Evolutionary conservation across 2,329 filamentous ascomycete genomes (phyloP).

Genomic region (Calonectria hongkongensis): DNA sequence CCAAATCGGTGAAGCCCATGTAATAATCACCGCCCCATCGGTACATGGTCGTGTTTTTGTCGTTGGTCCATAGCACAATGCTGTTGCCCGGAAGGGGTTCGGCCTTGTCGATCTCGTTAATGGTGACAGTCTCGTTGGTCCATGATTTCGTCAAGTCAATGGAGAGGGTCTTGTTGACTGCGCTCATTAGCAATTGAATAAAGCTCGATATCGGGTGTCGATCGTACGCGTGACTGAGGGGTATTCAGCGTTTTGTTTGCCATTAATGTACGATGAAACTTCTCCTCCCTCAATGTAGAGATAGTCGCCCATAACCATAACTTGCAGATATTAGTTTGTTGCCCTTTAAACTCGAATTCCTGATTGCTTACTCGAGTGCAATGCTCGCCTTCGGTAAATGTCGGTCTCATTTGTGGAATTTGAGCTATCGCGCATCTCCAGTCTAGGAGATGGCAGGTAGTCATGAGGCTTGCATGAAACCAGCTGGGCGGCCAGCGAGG

Average conservation of each 20-base stretch:
- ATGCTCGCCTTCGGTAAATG: slow-evolving; percentile 26
- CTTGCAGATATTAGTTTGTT: not conserved
- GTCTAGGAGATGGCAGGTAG: not conserved
- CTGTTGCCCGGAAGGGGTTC: slow-evolving; percentile 17
- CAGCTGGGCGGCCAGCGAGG: slow-evolving; percentile 20
- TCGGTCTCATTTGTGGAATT: not conserved
- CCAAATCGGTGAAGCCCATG: not conserved
- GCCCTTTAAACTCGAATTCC: not conserved
- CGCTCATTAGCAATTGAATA: not conserved
- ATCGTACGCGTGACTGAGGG: slow-evolving; percentile 12
- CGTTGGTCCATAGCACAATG: slow-evolving; percentile 21
- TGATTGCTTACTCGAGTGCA: slow-evolving; percentile 24
- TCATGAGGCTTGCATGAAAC: not conserved
- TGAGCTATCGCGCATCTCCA: slow-evolving; percentile 10
- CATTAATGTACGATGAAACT: slow-evolving; percentile 9
- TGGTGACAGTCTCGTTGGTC: slow-evolving; percentile 31
- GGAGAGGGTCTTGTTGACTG: slow-evolving; percentile 27
- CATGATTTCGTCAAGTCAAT: slow-evolving; percentile 23
- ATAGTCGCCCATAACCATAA: slow-evolving; percentile 20
- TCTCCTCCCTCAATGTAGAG: slow-evolving; percentile 35
- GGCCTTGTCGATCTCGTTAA: slow-evolving; percentile 30
- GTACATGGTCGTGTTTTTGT: slow-evolving; percentile 25
- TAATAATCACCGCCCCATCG: slow-evolving; percentile 30
- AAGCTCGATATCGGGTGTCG: not conserved
- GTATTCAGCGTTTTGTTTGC: slow-evolving; percentile 6